Base-by-base conservation (phyloP, 306 rosid species). In the Clitoria ternatea region DNA sequence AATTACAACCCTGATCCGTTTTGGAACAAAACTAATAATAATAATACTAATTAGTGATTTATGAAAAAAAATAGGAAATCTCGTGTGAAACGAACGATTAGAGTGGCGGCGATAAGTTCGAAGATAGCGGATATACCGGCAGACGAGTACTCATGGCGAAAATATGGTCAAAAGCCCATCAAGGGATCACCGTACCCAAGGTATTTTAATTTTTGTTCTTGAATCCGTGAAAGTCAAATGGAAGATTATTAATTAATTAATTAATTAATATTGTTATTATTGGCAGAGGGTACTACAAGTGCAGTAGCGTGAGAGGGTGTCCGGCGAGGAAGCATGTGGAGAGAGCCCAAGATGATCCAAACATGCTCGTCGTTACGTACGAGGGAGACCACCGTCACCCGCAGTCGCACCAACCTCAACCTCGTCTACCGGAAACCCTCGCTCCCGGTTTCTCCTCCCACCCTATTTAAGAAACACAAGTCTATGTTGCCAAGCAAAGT, bases 261-360 rank as follows among this genome's bases (percentile, higher is more conserved):
- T 68, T 59, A 32, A 20, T 59, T 33, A 14, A 9, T 70, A 61
- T 5, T 37, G 4, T 3, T 22, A 7, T 27, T 36, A 8, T 37
- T 43, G 14, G 72, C 87, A 91, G 97, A 3, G 90, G 93, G 1
- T 91, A 91, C 63, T 91, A 91, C 22, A 89, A 71, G 85, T 91
- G 97, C 67, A 91, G 96, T 26, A 87, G 78, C 43, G 88, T 82
- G 3, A 85, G 85, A 74, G 96, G 90, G 0, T 91, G 97, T 72
- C 93, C 96, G 12, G 97, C 97, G 8, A 89, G 85, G 45, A 91
- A 91, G 83, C 92, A 89, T 75, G 97, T 91, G 45, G 96, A 91
- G 81, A 63, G 96, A 12, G 96, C 88, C 4, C 80, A 75, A 8
- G 84, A 80, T 12, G 80, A 80, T 44, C 74, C 80, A 3, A 80